These are phyloP conservation scores for Mucor plumbeus DNA, from an alignment of 371 early-diverging fungal genomes.

Conservation along the genomic window DNA sequence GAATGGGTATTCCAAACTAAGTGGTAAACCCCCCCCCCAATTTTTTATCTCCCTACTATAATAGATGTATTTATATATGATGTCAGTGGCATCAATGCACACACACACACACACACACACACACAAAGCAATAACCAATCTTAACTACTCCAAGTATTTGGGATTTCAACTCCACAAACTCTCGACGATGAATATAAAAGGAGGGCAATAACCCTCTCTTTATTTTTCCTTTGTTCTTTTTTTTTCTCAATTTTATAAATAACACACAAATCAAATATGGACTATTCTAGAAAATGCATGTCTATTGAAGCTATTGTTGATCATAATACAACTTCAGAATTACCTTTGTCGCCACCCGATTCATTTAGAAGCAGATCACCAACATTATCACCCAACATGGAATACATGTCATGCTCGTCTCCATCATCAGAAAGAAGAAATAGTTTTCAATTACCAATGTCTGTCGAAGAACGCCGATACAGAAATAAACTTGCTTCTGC, in stretches of 20 bases:
- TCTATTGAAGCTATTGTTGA: slow-evolving; percentile 41
- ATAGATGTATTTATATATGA: background rate
- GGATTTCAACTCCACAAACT: background rate
- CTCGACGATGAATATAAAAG: background rate
- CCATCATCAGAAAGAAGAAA: slow-evolving; percentile 18
- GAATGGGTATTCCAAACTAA: background rate
- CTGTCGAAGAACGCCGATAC: slow-evolving; percentile 26
- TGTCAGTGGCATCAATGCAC: slow-evolving; percentile 16
- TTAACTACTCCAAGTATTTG: background rate
- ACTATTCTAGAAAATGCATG: slow-evolving; percentile 34
- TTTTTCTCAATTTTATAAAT: slow-evolving; percentile 1
- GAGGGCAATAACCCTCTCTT: background rate
- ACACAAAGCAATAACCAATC: background rate
- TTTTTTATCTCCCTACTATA: background rate
- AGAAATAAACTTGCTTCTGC: slow-evolving; percentile 35
- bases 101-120: background rate
- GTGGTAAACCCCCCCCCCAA: background rate
- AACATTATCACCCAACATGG: slow-evolving; percentile 17
- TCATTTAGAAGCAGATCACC: slow-evolving; percentile 30
- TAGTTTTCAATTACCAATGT: slow-evolving; percentile 27
- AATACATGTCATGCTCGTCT: slow-evolving; percentile 7
- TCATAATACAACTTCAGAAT: slow-evolving; percentile 12
- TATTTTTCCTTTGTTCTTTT: slow-evolving; percentile 9
- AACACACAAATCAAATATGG: slow-evolving; percentile 23
- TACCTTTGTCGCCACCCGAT: slow-evolving; percentile 38